These are phyloP conservation scores for Camelina neglecta DNA, from an alignment of 345 rosid species.

Conservation along the genomic window DNA sequence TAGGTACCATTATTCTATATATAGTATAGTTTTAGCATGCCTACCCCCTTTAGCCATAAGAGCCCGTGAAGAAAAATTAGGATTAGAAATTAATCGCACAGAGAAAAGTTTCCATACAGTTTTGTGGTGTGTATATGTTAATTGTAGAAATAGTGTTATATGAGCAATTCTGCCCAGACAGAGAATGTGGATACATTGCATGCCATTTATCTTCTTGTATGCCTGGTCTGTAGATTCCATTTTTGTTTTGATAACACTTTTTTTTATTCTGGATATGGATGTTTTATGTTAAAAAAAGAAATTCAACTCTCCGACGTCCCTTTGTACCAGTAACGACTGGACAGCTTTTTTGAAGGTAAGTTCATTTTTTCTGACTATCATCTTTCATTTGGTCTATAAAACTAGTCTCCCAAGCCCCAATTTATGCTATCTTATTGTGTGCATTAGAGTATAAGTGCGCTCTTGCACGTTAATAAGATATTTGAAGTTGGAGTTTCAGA, in stretches of 20 bases:
- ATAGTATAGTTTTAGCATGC: conserved; percentile 20
- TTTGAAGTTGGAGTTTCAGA: conserved; percentile 86
- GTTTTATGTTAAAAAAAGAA: conserved; percentile 58
- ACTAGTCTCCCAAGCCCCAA: conserved; percentile 2
- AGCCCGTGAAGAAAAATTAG: neutral
- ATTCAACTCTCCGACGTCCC: conserved; percentile 89
- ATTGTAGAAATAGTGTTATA: conserved; percentile 22
- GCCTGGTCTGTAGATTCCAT: conserved; percentile 1
- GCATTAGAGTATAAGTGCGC: conserved; percentile 72
- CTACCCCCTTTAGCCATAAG: conserved; percentile 23
- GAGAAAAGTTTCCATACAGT: neutral
- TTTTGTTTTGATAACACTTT: conserved; percentile 1
- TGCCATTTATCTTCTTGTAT: conserved; percentile 11
- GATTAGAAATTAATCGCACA: neutral
- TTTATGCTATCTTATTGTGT: conserved; percentile 22
- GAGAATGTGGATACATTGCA: neutral
- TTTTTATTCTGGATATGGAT: conserved; percentile 23
- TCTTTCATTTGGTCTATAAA: conserved; percentile 9
- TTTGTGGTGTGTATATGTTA: conserved; percentile 33
- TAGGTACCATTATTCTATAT: conserved; percentile 23
- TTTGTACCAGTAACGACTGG: conserved; percentile 80
- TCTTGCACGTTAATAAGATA: conserved; percentile 82
- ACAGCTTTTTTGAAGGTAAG: conserved; percentile 84
- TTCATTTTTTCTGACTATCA: conserved; percentile 15
- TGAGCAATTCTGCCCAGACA: neutral